A percentile compares a stretch with the other conserved stretches of the same genome.
These are phyloP conservation scores for Spirogloea muscicola DNA, from an alignment of 139 green algal species.

Conservation along the genomic window DNA sequence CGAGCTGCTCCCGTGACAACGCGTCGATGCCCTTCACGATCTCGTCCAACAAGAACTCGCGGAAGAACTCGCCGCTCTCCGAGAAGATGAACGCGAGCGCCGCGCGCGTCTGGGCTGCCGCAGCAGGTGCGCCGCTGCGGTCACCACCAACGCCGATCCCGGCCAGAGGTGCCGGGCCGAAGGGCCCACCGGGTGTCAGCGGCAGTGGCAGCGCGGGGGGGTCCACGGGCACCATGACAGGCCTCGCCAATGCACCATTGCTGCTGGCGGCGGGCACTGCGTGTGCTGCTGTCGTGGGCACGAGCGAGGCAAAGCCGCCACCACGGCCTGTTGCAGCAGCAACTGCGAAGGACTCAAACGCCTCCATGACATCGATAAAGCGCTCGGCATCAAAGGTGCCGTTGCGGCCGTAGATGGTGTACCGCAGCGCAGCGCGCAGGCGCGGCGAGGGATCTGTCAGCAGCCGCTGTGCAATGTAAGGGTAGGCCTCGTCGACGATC, in stretches of 20 bases:
- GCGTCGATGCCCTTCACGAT: conserved; percentile 89
- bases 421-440: conserved; percentile 73
- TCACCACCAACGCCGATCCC: no score
- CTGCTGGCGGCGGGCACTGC: conserved; percentile 34
- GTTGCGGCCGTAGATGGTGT: conserved; percentile 72
- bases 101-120: conserved; percentile 24
- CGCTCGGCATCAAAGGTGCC: conserved; percentile 67
- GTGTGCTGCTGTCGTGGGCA: background rate
- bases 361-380: conserved; percentile 93
- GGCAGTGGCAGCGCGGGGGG: no score
- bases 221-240: no score
- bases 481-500: conserved; percentile 96
- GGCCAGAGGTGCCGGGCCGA: no score
- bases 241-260: no score
- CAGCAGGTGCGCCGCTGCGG: no score
- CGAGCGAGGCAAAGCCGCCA: conserved; percentile 4
- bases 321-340: conserved; percentile 43
- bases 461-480: conserved; percentile 85
- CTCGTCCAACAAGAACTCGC: conserved; percentile 92
- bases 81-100: conserved; percentile 72
- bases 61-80: conserved; percentile 81
- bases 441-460: conserved; percentile 87
- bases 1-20: conserved; percentile 73
- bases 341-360: conserved; percentile 85
- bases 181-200: no score